Conservation (phyloP, 768 basidiomycete species). For the Tricholoma flavovirens region DNA sequence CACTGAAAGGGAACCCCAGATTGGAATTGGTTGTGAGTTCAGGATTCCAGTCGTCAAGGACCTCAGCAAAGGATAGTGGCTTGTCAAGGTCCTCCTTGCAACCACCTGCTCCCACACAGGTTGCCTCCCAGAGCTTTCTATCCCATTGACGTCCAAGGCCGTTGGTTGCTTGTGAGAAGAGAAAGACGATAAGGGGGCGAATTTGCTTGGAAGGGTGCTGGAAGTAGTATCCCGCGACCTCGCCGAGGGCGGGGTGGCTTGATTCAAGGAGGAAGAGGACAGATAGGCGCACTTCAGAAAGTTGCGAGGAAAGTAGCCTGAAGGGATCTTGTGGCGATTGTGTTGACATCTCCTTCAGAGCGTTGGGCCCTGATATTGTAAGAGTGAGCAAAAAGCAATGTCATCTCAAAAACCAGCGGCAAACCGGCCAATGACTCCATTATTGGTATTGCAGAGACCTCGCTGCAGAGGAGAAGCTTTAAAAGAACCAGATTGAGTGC, state of each 20-base stretch:
- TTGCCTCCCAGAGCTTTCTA: constrained; percentile 49
- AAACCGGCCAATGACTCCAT: too few species aligned
- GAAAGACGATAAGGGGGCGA: constrained; percentile 78
- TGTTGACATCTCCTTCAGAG: background rate
- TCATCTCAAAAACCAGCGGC: too few species aligned
- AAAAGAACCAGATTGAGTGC: too few species aligned
- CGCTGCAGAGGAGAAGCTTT: too few species aligned
- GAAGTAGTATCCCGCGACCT: constrained; percentile 91
- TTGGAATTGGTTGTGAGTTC: constrained; percentile 53
- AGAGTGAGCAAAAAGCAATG: too few species aligned
- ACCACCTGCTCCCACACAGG: constrained; percentile 44
- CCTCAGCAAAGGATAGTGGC: constrained; percentile 63
- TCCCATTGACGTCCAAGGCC: constrained; percentile 70
- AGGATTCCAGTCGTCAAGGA: constrained; percentile 88
- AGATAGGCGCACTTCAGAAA: constrained; percentile 59
- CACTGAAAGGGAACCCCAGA: constrained; percentile 31
- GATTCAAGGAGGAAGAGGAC: constrained; percentile 76
- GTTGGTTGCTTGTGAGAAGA: constrained; percentile 86
- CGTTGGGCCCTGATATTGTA: too few species aligned
- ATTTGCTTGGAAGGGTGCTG: constrained; percentile 85
- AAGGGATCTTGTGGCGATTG: constrained; percentile 53
- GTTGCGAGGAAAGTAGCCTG: constrained; percentile 57
- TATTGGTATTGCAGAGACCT: too few species aligned
- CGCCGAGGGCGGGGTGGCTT: constrained; percentile 75
- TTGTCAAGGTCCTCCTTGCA: constrained; percentile 57